These are phyloP conservation scores for Phytophthora sojae DNA, from an alignment of 352 stramenopile species.

Conservation along the genomic window DNA sequence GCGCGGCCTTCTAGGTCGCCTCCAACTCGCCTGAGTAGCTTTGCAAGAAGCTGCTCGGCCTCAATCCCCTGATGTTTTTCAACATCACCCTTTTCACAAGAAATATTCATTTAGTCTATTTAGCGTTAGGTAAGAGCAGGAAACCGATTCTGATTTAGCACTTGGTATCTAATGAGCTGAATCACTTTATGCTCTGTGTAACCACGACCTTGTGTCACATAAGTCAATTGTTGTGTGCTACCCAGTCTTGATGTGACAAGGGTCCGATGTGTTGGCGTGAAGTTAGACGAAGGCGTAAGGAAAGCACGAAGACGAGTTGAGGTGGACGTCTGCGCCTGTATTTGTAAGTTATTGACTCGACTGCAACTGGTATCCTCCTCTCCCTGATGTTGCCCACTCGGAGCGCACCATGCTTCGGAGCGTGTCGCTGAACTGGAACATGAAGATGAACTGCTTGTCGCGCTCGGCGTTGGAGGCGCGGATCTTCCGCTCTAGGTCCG, in stretches of 20 bases:
- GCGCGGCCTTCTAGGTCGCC: constrained; percentile 48
- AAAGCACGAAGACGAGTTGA: no score
- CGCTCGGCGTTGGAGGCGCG: constrained; percentile 41
- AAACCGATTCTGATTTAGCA: not conserved
- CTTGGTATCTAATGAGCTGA: no score
- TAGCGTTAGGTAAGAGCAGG: not conserved
- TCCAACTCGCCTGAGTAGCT: constrained; percentile 65
- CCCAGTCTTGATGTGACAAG: no score
- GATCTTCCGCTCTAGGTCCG: constrained; percentile 45
- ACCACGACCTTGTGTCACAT: no score
- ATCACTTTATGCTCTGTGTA: no score
- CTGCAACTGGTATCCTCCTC: constrained; percentile 13
- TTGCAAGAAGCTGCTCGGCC: constrained; percentile 14
- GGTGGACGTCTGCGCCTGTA: not conserved
- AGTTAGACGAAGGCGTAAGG: no score
- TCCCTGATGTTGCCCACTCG: constrained; percentile 36
- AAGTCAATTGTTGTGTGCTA: no score
- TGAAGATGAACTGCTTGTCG: constrained; percentile 68
- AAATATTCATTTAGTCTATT: constrained; percentile 24
- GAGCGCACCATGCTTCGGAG: constrained; percentile 46
- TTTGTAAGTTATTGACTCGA: constrained; percentile 12
- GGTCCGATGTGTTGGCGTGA: no score
- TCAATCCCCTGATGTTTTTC: constrained; percentile 50
- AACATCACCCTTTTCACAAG: constrained; percentile 48
- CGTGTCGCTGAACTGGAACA: constrained; percentile 67